These are phyloP conservation scores for Nothophoma quercina DNA, from an alignment of 2,329 filamentous ascomycete species.

Conservation along the genomic window DNA sequence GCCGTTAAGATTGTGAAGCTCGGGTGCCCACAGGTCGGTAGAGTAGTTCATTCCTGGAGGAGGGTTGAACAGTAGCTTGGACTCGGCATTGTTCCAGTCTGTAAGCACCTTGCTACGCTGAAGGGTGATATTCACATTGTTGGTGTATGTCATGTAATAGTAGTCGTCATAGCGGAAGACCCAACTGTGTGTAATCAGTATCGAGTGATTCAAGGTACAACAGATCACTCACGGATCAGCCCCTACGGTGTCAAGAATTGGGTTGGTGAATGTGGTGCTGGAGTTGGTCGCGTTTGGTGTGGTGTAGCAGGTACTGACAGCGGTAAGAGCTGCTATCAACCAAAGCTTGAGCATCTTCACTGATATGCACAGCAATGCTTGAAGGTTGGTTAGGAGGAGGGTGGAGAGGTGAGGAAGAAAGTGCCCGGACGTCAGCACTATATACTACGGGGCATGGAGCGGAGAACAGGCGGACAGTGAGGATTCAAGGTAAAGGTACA, in stretches of 20 bases:
- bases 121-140: slow-evolving; percentile 54
- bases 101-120: slow-evolving; percentile 53
- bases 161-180: slow-evolving; percentile 52
- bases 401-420: background rate
- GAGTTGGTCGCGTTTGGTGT: slow-evolving; percentile 21
- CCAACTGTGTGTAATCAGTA: slow-evolving; percentile 42
- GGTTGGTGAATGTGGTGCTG: slow-evolving; percentile 54
- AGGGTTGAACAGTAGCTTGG: slow-evolving; percentile 53
- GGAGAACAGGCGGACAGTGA: slow-evolving; percentile 3
- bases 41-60: slow-evolving; percentile 54
- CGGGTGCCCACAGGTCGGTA: slow-evolving; percentile 60
- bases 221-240: slow-evolving; percentile 53
- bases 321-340: slow-evolving; percentile 27
- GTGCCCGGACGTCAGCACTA: background rate
- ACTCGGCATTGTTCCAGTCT: slow-evolving; percentile 55
- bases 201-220: background rate
- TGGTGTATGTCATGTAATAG: slow-evolving; percentile 58
- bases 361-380: background rate
- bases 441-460: slow-evolving; percentile 11
- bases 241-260: slow-evolving; percentile 50
- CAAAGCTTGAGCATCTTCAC: slow-evolving; percentile 30
- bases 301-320: slow-evolving; percentile 23
- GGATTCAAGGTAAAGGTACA: slow-evolving; percentile 5
- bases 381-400: background rate
- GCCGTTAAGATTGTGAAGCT: slow-evolving; percentile 57